These are phyloP conservation scores for Calocera viscosa DNA, from an alignment of 768 basidiomycete genomes.

Conservation along the genomic window DNA sequence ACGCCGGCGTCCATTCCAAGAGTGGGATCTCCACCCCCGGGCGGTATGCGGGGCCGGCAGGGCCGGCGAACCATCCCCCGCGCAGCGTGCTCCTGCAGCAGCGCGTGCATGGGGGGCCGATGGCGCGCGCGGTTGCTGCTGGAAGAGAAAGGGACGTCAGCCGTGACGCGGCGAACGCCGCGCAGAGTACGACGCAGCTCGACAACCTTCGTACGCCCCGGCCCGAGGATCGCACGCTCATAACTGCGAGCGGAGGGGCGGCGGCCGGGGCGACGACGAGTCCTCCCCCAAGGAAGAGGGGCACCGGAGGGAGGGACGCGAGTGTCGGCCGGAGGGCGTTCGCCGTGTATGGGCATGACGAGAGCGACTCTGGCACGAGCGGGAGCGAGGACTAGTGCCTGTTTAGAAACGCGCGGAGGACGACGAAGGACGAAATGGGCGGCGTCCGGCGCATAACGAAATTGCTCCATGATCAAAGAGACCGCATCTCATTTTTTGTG, in stretches of 20 bases:
- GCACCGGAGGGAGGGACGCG: background rate
- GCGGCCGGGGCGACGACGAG: background rate
- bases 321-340: constrained; percentile 39
- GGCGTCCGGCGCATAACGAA: no score
- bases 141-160: background rate
- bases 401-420: no score
- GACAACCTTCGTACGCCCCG: background rate
- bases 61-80: background rate
- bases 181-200: background rate
- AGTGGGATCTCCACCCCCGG: background rate
- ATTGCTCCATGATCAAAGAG: no score
- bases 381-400: background rate
- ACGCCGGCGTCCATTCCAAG: constrained; percentile 11
- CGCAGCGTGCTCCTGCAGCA: background rate
- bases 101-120: background rate
- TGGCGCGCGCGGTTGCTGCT: background rate
- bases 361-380: constrained; percentile 42
- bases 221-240: background rate
- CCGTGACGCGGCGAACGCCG: background rate
- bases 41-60: background rate
- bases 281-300: constrained; percentile 3
- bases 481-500: no score
- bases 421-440: no score
- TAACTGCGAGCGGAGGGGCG: background rate
- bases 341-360: constrained; percentile 79